These are phyloP conservation scores for Aspergillus steynii DNA, from an alignment of 495 filamentous ascomycete genomes.

Conservation along the genomic window DNA sequence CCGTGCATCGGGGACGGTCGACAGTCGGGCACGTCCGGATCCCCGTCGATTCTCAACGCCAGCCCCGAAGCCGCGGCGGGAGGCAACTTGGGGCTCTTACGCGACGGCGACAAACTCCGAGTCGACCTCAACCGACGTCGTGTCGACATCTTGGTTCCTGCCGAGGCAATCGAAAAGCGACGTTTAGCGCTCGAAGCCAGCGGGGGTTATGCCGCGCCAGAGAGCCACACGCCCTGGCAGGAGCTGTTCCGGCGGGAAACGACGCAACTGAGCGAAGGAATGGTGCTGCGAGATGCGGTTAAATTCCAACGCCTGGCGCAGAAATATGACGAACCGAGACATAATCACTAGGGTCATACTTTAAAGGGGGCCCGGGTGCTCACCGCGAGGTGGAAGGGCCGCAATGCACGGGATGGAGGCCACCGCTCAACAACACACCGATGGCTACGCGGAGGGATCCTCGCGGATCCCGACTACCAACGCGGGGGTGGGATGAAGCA, in stretches of 20 bases:
- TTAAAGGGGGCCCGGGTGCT: too few species aligned
- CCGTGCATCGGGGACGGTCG: constrained; percentile 58
- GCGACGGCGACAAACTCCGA: constrained; percentile 54
- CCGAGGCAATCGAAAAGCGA: constrained; percentile 65
- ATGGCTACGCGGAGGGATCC: too few species aligned
- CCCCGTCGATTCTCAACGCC: constrained; percentile 55
- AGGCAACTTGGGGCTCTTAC: constrained; percentile 55
- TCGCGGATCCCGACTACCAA: too few species aligned
- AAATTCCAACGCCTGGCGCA: constrained; percentile 56
- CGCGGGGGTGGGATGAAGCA: too few species aligned
- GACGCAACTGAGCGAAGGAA: constrained; percentile 51
- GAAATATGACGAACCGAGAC: constrained; percentile 40
- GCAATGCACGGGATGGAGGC: too few species aligned
- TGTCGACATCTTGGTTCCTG: constrained; percentile 53
- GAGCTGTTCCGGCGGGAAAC: constrained; percentile 53
- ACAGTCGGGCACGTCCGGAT: constrained; percentile 57
- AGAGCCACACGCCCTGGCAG: constrained; percentile 52
- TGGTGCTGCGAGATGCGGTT: constrained; percentile 52
- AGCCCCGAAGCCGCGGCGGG: constrained; percentile 62
- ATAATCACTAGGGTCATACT: constrained; percentile 44
- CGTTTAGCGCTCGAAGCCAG: constrained; percentile 47
- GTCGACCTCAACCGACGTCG: constrained; percentile 56
- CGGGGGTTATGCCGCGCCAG: constrained; percentile 37
- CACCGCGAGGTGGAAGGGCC: too few species aligned
- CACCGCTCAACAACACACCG: too few species aligned